Base-by-base conservation (phyloP, 148 eudicot species). In the Fagopyrum homotropicum region DNA sequence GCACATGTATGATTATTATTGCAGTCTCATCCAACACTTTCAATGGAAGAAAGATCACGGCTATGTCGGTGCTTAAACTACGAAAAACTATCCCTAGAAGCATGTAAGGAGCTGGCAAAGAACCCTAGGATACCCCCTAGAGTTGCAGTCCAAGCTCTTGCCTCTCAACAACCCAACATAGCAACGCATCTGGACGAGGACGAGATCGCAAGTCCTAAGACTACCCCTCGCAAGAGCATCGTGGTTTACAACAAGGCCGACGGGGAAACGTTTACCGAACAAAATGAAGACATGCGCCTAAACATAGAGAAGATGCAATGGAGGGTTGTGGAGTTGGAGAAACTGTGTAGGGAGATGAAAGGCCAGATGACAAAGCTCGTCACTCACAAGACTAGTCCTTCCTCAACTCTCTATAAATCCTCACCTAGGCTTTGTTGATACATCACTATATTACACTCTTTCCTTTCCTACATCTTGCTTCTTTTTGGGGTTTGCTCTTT, bases 71-170 rank as follows among this genome's bases (percentile, higher is more conserved):
- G 98, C 71, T 82, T 93, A 0, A 90, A 86, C 84, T 93, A 86
- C 63, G 84, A 85, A 69, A 93, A 93, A 75, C 81, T 93, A 19
- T 85, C 93, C 49, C 83, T 93, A 3, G 96, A 89, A 86, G 84
- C 98, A 51, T 90, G 96, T 84, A 93, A 93, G 59, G 93, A 90
- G 75, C 86, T 93, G 0, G 98, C 98, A 12, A 90, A 85, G 81
- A 92, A 90, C 83, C 96, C 98, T 0, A 78, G 89, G 54, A 92
- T 92, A 17, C 96, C 98, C 48, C 98, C 98, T 6, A 81, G 86
- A 73, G 84, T 92, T 0, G 86, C 98, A n/a, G 85, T 92, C 9
- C 90, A 88, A 85, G 98, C 98, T 52, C 96, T 92, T 14, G 89
- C 89, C 30, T 86, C 91, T 56, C 98, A 92, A 16, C 60, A 72